phyloP scores from a whole-genome alignment of 2,329 filamentous ascomycete species.

The Emmonsia crescens region DNA sequence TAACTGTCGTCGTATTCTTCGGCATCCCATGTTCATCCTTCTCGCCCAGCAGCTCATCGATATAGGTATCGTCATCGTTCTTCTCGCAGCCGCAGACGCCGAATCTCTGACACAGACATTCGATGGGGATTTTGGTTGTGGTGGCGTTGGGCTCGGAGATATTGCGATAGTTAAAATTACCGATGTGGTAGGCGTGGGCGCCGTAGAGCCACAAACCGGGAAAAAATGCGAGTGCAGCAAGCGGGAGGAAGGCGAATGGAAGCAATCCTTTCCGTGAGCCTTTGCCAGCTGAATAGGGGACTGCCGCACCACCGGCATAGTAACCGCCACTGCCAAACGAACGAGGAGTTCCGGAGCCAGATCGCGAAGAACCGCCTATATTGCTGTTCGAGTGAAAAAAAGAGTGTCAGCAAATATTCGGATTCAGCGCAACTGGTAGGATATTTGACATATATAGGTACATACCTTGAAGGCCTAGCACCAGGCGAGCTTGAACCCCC shows the following conservation, averaged over 20 bases:
- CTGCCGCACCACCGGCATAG: slow-evolving; percentile 45
- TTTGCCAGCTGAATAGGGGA: slow-evolving; percentile 40
- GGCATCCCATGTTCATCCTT: slow-evolving; percentile 22
- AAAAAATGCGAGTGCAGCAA: slow-evolving; percentile 38
- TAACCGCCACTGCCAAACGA: slow-evolving; percentile 41
- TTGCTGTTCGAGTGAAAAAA: slow-evolving; percentile 7
- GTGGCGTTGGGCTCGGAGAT: slow-evolving; percentile 34
- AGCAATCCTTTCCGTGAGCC: slow-evolving; percentile 39
- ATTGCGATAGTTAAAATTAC: slow-evolving; percentile 38
- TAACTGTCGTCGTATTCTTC: slow-evolving; percentile 28
- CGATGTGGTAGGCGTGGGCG: slow-evolving; percentile 46
- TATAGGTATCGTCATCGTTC: slow-evolving; percentile 34
- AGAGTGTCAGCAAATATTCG: background rate
- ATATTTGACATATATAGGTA: background rate
- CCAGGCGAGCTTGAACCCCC: background rate
- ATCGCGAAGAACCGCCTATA: slow-evolving; percentile 10
- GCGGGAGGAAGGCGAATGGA: slow-evolving; percentile 39
- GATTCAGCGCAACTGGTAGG: background rate
- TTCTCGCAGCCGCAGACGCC: slow-evolving; percentile 48
- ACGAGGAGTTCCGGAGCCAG: slow-evolving; percentile 21
- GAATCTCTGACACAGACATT: slow-evolving; percentile 47
- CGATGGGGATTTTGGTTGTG: slow-evolving; percentile 39
- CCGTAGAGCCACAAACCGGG: slow-evolving; percentile 46
- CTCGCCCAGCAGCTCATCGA: slow-evolving; percentile 33
- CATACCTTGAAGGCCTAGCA: slow-evolving; percentile 3